Conservation (phyloP, 306 rosid genomes). For the Inga leiocalycina region DNA sequence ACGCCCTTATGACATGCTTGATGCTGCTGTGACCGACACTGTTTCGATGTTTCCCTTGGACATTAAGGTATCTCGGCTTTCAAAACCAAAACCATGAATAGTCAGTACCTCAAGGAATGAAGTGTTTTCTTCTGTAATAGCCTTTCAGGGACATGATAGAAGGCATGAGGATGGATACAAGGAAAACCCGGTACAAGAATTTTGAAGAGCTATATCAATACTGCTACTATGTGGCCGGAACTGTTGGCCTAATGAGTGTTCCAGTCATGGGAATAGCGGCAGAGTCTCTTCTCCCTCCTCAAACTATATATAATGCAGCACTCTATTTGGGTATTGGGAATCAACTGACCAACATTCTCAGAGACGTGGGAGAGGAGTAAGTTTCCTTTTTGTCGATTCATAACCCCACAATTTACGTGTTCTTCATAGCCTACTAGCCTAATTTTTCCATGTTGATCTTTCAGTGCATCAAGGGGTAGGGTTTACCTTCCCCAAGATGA, state of each 20-base stretch:
- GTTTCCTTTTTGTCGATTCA: conserved; percentile 21
- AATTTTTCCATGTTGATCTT: background rate
- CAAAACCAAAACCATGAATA: background rate
- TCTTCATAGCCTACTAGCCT: background rate
- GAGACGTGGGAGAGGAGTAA: conserved; percentile 97
- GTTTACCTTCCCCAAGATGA: conserved; percentile 94
- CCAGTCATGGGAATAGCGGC: conserved; percentile 88
- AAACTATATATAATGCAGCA: conserved; percentile 64
- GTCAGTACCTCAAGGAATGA: background rate
- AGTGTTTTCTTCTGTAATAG: conserved; percentile 32
- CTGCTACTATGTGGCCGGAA: conserved; percentile 91
- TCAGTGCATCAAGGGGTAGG: conserved; percentile 85
- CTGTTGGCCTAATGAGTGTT: conserved; percentile 91
- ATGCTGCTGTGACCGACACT: conserved; percentile 76
- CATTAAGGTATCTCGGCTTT: conserved; percentile 55
- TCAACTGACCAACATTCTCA: conserved; percentile 84
- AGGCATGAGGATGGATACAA: conserved; percentile 91
- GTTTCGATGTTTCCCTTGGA: conserved; percentile 69
- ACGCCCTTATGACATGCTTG: conserved; percentile 76
- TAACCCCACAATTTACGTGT: background rate
- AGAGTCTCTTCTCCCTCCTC: conserved; percentile 56
- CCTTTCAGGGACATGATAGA: conserved; percentile 87
- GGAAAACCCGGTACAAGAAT: conserved; percentile 58
- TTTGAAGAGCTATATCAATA: conserved; percentile 84
- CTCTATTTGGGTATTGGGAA: conserved; percentile 82